phyloP scores from a whole-genome alignment of 345 rosid species.

The Eucalyptus regnans region DNA sequence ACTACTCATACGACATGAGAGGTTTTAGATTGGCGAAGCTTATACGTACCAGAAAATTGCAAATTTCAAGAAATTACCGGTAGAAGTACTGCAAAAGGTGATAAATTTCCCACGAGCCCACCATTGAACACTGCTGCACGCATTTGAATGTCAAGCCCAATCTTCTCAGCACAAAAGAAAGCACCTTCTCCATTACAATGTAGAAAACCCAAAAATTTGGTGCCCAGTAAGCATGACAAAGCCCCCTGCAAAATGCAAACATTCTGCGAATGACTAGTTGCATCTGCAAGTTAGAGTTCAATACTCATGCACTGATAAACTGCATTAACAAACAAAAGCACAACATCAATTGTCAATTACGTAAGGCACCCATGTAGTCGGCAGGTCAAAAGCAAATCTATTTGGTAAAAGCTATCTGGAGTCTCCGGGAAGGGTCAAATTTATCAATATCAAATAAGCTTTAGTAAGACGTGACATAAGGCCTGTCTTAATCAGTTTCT shows the following conservation, averaged over 20 bases:
- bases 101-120: background rate
- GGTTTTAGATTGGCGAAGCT: too few relatives aligned
- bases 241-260: slow-evolving; percentile 95
- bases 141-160: slow-evolving; percentile 26
- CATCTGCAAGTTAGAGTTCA: slow-evolving; percentile 34
- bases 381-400: too few relatives aligned
- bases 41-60: too few relatives aligned
- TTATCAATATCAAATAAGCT: too few relatives aligned
- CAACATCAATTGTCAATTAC: background rate
- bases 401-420: too few relatives aligned
- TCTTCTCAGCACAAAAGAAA: slow-evolving; percentile 33
- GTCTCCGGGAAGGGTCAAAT: too few relatives aligned
- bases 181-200: slow-evolving; percentile 52
- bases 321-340: background rate
- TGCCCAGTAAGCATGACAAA: slow-evolving; percentile 90
- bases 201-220: slow-evolving; percentile 91
- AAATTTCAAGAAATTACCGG: too few relatives aligned
- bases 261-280: slow-evolving; percentile 55
- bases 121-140: background rate
- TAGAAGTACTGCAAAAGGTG: background rate
- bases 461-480: too few relatives aligned
- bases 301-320: background rate
- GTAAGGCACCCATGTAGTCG: too few relatives aligned
- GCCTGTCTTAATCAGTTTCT: background rate
- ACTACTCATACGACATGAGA: background rate